Evolutionary conservation across 768 basidiomycete species (phyloP), one percentile per base, ranked within the genome.

Genomic region (Termitomyces sp.): DNA sequence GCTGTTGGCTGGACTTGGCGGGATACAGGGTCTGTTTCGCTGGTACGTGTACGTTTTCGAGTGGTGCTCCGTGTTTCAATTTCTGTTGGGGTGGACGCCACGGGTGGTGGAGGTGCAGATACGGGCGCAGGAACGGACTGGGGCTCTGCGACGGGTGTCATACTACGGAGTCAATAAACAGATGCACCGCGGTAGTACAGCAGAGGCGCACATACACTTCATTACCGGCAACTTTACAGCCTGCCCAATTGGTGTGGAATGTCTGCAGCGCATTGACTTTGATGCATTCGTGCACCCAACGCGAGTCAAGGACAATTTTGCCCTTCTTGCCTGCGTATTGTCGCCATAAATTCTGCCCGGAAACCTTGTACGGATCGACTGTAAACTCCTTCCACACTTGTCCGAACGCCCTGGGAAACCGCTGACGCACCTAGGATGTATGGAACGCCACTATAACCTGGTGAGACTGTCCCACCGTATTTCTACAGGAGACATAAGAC

Each of bases 261-360:
- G 88, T 90, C 68, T 90, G 87, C 35, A 94, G 76, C 46, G 80
- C 78, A 52, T 82, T 80, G 6, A 79, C 72, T 63, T 85, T 83
- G 63, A 94, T 76, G 64, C 92, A 94, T 66, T 90, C 87, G 50
- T 81, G 79, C 22, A 91, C 79, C 92, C 92, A 94, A 47, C 81
- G 80, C 5, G 82, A 79, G 64, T 83, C 79, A 7, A 94, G 81
- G 2, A 94, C 82, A 46, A 92, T 74, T 69, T 92, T 92, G 41
- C 82, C 84, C 71, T 90, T 92, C 72, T 92, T 92, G 46, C 81
- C 80, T 1, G 80, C 81, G 69, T 90, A 92, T 65, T 91, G 88
- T 45, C 88, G 82, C 70, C 83, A 92, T 3, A 94, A 70, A 65
- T 85, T 91, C 68, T 92, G 90, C 3, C 92, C 92, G 6, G 89